Base-by-base conservation (phyloP, 345 rosid genomes). In the Chamaenerion angustifolium region DNA sequence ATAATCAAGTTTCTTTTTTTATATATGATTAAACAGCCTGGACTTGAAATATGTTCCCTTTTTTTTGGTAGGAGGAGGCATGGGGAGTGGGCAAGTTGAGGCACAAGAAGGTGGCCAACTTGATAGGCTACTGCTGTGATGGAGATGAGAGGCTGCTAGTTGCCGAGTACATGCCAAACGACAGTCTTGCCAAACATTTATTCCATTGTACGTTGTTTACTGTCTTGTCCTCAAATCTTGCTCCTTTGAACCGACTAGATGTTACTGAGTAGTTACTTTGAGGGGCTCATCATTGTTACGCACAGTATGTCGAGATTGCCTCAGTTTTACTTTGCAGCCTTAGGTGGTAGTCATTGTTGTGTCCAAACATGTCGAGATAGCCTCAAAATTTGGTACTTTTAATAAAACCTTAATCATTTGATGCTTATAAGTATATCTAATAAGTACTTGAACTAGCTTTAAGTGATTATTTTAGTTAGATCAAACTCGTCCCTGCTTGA, bases 41-140 rank as follows among this genome's bases (percentile, higher is more conserved):
- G 48, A 15, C 13, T 48, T 25, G 10, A 14, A 17, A 16, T 8
- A 13, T 41, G 46, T 42, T 21, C 46, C 40, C 18, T 40, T 21
- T 13, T 19, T 42, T 65, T 69, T 65, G 60, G 47, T 55, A 82
- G 97, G 83, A 77, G n/a, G 88, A 85, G 68, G 95, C 97, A 5
- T 63, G 64, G 69, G 86, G 81, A 54, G 82, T 85, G 11, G 88
- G 95, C 40, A 83, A 67, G 69, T 56, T 80, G 21, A 64, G 94
- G 44, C 94, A 80, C 54, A 49, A 76, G 1, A 83, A 80, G 56
- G 61, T 80, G 21, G 85, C 78, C 27, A 79, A 80, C 44, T 78
- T 83, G 35, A 63, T 83, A 2, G 89, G 94, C 35, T 84, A 80
- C 80, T 76, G 94, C 44, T 83, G 81, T 42, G 86, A 78, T 6